Conservation (phyloP, 176 grass and related monocot genomes). For the Triticum turgidum region DNA sequence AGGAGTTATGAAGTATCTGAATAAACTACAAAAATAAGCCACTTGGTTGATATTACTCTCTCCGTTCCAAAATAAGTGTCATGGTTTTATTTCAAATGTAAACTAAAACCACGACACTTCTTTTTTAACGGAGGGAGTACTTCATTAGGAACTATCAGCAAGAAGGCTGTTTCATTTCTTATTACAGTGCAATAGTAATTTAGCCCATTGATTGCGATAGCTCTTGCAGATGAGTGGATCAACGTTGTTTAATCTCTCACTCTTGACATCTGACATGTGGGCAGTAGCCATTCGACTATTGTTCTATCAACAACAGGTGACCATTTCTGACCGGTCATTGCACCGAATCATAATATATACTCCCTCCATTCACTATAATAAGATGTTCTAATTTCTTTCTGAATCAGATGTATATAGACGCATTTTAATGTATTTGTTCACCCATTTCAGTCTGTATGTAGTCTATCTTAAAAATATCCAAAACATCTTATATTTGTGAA, state of each 20-base stretch:
- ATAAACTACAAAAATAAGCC: not conserved
- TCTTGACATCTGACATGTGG: slow-evolving; percentile 73
- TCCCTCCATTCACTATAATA: too few species aligned
- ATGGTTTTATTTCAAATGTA: too few species aligned
- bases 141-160: not conserved
- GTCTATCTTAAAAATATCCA: too few species aligned
- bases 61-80: too few species aligned
- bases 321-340: slow-evolving; percentile 5
- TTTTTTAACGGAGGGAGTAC: too few species aligned
- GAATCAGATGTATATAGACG: too few species aligned
- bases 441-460: too few species aligned
- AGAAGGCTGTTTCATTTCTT: not conserved
- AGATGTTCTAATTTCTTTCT: too few species aligned
- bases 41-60: not conserved
- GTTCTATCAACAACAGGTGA: slow-evolving; percentile 54
- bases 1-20: slow-evolving; percentile 3
- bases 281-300: slow-evolving; percentile 54
- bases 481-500: too few species aligned
- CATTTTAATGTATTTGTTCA: too few species aligned
- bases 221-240: slow-evolving; percentile 58
- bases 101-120: too few species aligned
- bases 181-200: not conserved
- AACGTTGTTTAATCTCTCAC: slow-evolving; percentile 56
- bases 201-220: not conserved
- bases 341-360: not conserved